Percentiles rank a stretch among this genome's conserved stretches.
Conservation (phyloP, 805 yeast genomes). For the Nematodospora valgi region DNA sequence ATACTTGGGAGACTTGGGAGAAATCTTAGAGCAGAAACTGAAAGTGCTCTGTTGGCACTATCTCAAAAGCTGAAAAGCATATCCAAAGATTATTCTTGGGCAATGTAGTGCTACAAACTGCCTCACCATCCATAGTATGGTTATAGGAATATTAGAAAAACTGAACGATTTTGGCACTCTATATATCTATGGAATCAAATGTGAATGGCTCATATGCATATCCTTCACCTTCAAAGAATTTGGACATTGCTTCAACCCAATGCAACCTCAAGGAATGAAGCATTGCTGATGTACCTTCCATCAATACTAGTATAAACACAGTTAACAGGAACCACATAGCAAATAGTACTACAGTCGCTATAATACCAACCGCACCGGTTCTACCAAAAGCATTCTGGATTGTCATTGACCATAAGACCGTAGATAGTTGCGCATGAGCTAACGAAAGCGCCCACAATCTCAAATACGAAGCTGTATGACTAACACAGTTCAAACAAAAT, state of each 20-base stretch:
- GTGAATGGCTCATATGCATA: conserved; percentile 62
- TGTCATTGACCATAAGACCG: conserved; percentile 77
- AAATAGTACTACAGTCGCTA: conserved; percentile 58
- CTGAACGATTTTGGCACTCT: no score
- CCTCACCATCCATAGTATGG: no score
- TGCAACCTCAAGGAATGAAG: conserved; percentile 72
- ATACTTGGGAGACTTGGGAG: no score
- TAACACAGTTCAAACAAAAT: conserved; percentile 74
- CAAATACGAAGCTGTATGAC: conserved; percentile 76
- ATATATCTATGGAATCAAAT: no score
- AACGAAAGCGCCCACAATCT: conserved; percentile 77
- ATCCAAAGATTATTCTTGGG: no score
- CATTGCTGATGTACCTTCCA: conserved; percentile 89
- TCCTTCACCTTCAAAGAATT: conserved; percentile 77
- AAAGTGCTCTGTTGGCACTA: no score
- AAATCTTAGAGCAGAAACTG: no score
- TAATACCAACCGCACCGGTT: conserved; percentile 51
- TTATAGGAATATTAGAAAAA: no score
- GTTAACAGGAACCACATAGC: conserved; percentile 76
- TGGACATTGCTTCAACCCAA: conserved; percentile 83
- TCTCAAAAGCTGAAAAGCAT: no score
- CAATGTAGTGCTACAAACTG: no score
- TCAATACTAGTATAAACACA: conserved; percentile 63
- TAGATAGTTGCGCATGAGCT: conserved; percentile 76
- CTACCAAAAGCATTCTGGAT: conserved; percentile 57